phyloP scores from a whole-genome alignment of 352 stramenopile genomes.

The Pythium sukuiense region DNA sequence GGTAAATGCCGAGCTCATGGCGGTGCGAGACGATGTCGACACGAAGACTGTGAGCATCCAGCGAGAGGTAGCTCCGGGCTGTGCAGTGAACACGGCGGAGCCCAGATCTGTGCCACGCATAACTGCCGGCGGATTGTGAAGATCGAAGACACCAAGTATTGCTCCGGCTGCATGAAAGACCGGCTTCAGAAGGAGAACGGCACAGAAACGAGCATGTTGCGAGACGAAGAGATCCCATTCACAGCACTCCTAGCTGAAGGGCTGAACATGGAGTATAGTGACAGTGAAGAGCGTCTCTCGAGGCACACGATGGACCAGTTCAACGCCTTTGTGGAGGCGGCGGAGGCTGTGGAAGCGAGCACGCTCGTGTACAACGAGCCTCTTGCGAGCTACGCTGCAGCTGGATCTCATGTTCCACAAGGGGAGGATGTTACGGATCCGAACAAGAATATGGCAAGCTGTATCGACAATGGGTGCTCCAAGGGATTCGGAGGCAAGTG shows the following conservation, averaged over 20 bases:
- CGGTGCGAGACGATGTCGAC: slow-evolving; percentile 59
- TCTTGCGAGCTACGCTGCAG: not conserved
- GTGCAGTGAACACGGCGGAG: slow-evolving; percentile 66
- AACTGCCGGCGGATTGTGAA: slow-evolving; percentile 71
- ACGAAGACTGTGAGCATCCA: slow-evolving; percentile 54
- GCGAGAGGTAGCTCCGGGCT: slow-evolving; percentile 56
- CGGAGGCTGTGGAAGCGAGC: slow-evolving; percentile 7
- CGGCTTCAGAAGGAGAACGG: slow-evolving; percentile 5
- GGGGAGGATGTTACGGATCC: not conserved
- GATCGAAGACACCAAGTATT: slow-evolving; percentile 38
- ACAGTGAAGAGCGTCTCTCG: not conserved
- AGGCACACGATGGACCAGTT: slow-evolving; percentile 17
- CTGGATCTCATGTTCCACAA: not conserved
- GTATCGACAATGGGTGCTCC: slow-evolving; percentile 65
- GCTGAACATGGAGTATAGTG: not conserved
- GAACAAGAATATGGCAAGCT: slow-evolving; percentile 39
- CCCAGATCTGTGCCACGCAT: slow-evolving; percentile 48
- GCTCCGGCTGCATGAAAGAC: slow-evolving; percentile 39
- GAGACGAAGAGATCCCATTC: slow-evolving; percentile 4
- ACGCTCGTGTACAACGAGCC: not conserved
- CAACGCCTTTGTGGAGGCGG: slow-evolving; percentile 19
- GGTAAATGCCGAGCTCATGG: slow-evolving; percentile 79
- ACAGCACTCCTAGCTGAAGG: slow-evolving; percentile 7
- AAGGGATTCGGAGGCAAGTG: slow-evolving; percentile 63
- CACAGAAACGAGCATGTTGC: not conserved